Evolutionary conservation across 306 rosid genomes (phyloP).

Genomic region (Citrullus amarus): DNA sequence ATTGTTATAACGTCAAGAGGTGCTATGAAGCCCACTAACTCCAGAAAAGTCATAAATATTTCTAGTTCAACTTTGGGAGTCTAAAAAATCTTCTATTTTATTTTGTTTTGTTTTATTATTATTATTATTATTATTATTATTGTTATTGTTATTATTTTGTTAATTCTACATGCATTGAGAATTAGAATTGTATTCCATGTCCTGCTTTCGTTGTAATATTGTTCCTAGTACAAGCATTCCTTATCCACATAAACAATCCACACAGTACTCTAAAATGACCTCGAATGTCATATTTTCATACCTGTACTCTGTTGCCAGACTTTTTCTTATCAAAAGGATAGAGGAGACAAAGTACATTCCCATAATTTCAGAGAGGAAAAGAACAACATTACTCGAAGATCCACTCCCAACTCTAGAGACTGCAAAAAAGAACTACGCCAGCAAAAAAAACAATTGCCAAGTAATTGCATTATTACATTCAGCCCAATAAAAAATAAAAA

Average conservation of each 20-base stretch:
- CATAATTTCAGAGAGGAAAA: conserved; percentile 92
- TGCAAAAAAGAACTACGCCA: conserved; percentile 85
- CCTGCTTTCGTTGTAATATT: not conserved
- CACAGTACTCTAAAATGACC: not conserved
- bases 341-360: conserved; percentile 96
- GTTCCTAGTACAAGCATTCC: not conserved
- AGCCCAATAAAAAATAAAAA: not conserved
- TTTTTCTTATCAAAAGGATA: conserved; percentile 91
- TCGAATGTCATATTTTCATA: conserved; percentile 16
- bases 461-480: not conserved
- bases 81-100: not conserved
- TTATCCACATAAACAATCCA: not conserved
- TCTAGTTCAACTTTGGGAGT: not conserved
- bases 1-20: not conserved
- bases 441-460: not conserved
- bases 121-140: too few relatives aligned
- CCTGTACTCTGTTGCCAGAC: conserved; percentile 97
- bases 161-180: not conserved
- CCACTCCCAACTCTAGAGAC: conserved; percentile 99
- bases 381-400: conserved; percentile 95
- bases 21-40: not conserved
- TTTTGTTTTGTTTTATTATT: too few relatives aligned
- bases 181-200: not conserved
- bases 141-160: too few relatives aligned
- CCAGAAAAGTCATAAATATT: not conserved